Evolutionary conservation across 768 basidiomycete species (phyloP).

Genomic region (Psilocybe subaeruginosa): DNA sequence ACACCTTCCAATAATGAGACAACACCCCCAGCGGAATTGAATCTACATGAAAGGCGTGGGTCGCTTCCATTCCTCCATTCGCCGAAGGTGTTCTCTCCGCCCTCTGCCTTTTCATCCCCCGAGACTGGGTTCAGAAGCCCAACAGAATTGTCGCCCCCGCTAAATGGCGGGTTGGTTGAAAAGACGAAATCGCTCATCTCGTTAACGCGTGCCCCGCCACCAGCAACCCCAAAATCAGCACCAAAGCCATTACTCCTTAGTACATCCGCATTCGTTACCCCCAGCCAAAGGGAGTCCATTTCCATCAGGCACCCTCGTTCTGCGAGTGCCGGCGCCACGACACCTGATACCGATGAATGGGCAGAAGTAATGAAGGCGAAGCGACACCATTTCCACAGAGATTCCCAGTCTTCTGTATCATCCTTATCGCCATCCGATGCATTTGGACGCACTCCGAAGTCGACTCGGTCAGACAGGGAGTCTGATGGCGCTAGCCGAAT

Average conservation of each 20-base stretch:
- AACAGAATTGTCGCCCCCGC: conserved; percentile 26
- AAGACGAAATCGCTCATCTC: conserved; percentile 35
- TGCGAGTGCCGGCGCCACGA: conserved; percentile 31
- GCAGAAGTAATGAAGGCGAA: conserved; percentile 46
- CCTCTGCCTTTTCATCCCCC: conserved; percentile 13
- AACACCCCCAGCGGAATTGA: background rate
- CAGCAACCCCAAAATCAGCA: conserved; percentile 44
- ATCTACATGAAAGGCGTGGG: background rate
- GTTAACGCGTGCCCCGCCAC: conserved; percentile 33
- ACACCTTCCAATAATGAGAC: background rate
- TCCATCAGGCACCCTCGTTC: conserved; percentile 27
- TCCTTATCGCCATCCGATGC: conserved; percentile 64
- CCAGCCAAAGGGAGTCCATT: conserved; percentile 25
- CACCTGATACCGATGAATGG: conserved; percentile 46
- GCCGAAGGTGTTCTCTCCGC: conserved; percentile 55
- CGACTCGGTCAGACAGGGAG: conserved; percentile 53
- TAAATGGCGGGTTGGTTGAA: conserved; percentile 21
- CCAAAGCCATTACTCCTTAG: conserved; percentile 71
- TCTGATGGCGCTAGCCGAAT: conserved; percentile 62
- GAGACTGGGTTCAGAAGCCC: background rate
- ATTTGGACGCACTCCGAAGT: conserved; percentile 32
- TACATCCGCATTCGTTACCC: conserved; percentile 48
- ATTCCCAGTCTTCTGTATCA: conserved; percentile 66
- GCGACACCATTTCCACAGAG: conserved; percentile 43
- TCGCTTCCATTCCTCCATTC: conserved; percentile 47